phyloP scores from a whole-genome alignment of 176 grass and related monocot species.

The Aegilops speltoides region DNA sequence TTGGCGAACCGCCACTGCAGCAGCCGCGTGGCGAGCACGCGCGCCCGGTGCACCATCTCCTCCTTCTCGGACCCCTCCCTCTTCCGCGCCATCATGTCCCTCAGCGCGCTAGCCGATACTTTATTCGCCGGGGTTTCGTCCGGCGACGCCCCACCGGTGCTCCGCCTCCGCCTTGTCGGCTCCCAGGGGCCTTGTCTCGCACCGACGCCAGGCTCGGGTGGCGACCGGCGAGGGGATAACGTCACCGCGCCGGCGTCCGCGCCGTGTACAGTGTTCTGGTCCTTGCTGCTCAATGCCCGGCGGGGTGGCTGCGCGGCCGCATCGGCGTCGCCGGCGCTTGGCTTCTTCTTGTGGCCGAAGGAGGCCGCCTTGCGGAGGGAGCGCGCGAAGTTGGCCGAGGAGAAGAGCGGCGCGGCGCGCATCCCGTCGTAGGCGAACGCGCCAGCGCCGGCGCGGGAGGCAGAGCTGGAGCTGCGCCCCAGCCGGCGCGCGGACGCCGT shows the following conservation, averaged over 20 bases:
- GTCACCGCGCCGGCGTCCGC: not conserved
- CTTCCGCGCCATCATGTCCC: conserved; percentile 45
- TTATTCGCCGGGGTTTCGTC: not conserved
- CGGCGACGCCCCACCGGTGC: not conserved
- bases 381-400: conserved; percentile 37
- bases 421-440: conserved; percentile 48
- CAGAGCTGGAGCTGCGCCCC: conserved; percentile 1
- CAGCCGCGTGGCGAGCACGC: conserved; percentile 58
- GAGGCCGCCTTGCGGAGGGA: conserved; percentile 37
- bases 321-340: not conserved
- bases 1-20: conserved; percentile 89
- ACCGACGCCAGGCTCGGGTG: conserved; percentile 16
- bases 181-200: conserved; percentile 21
- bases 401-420: conserved; percentile 42
- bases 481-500: conserved; percentile 8
- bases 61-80: conserved; percentile 50
- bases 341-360: conserved; percentile 50
- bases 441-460: conserved; percentile 34
- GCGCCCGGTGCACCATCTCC: conserved; percentile 54
- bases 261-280: conserved; percentile 12
- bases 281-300: conserved; percentile 29
- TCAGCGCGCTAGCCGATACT: conserved; percentile 9
- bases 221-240: conserved; percentile 16
- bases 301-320: conserved; percentile 8
- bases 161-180: conserved; percentile 30